phyloP scores from a whole-genome alignment of 2,329 filamentous ascomycete species.

The Graphilbum fragrans region DNA sequence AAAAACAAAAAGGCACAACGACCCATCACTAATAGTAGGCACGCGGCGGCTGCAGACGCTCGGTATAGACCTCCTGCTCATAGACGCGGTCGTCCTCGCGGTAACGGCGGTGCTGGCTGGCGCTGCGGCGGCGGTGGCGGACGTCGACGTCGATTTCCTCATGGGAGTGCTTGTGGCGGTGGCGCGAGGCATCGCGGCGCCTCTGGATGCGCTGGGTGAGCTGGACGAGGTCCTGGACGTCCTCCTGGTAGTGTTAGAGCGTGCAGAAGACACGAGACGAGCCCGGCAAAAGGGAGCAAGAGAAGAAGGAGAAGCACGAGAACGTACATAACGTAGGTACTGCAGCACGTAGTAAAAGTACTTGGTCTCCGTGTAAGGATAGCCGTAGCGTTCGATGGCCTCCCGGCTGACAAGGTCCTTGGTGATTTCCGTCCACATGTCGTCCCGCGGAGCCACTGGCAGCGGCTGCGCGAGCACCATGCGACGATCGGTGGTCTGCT shows the following conservation, averaged over 20 bases:
- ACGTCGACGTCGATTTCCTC: constrained; percentile 29
- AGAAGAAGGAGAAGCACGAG: neutral
- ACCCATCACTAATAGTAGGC: constrained; percentile 11
- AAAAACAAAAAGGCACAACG: neutral
- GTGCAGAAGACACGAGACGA: constrained; percentile 16
- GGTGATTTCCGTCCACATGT: constrained; percentile 95
- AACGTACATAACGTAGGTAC: constrained; percentile 75
- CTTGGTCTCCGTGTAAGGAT: constrained; percentile 83
- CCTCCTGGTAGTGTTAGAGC: constrained; percentile 51
- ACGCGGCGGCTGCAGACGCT: constrained; percentile 23
- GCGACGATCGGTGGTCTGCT: constrained; percentile 41
- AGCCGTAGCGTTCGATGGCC: constrained; percentile 73
- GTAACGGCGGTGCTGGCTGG: constrained; percentile 13
- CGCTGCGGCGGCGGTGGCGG: constrained; percentile 22
- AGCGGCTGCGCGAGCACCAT: constrained; percentile 16
- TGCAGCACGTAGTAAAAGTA: constrained; percentile 87
- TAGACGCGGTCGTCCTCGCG: constrained; percentile 51
- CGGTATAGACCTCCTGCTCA: constrained; percentile 57
- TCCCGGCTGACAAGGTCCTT: constrained; percentile 82
- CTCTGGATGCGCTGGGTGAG: constrained; percentile 72
- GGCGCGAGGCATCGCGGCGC: constrained; percentile 36
- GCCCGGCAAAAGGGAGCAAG: neutral
- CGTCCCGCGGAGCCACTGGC: constrained; percentile 35
- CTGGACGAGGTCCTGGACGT: constrained; percentile 74
- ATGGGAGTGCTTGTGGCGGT: constrained; percentile 22